Evolutionary conservation across 2,329 filamentous ascomycete genomes (phyloP).

Genomic region (Alternaria brassicicola): DNA sequence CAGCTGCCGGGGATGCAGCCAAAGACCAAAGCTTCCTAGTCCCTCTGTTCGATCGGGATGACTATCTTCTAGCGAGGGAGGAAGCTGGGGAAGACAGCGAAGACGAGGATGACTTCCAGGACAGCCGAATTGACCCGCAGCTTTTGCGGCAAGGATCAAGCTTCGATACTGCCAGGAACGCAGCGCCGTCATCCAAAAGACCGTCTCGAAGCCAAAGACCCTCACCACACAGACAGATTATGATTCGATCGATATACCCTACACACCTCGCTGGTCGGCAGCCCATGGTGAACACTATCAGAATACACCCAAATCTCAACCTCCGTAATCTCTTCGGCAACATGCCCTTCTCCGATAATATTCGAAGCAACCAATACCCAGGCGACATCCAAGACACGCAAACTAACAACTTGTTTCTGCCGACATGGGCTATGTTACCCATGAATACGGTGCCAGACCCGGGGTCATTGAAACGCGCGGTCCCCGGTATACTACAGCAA

Average conservation of each 20-base stretch:
- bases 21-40: slow-evolving; percentile 17
- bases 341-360: slow-evolving; percentile 21
- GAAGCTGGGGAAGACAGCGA: slow-evolving; percentile 22
- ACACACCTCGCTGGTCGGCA: slow-evolving; percentile 30
- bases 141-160: slow-evolving; percentile 7
- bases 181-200: slow-evolving; percentile 15
- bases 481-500: slow-evolving; percentile 20
- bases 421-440: slow-evolving; percentile 35
- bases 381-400: slow-evolving; percentile 16
- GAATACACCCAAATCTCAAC: slow-evolving; percentile 31
- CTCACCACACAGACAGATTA: slow-evolving; percentile 12
- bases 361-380: slow-evolving; percentile 17
- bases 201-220: slow-evolving; percentile 9
- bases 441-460: slow-evolving; percentile 29
- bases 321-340: slow-evolving; percentile 26
- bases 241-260: slow-evolving; percentile 20
- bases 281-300: slow-evolving; percentile 26
- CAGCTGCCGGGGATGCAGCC: background rate
- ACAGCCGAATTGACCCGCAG: slow-evolving; percentile 20
- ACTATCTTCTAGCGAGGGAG: slow-evolving; percentile 21
- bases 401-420: slow-evolving; percentile 25
- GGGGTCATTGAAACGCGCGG: slow-evolving; percentile 20
- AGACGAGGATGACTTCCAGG: slow-evolving; percentile 4
- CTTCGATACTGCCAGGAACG: slow-evolving; percentile 1
- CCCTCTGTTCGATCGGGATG: slow-evolving; percentile 28